Percentiles rank a stretch among this genome's conserved stretches.
Conservation (phyloP, 1,284 basidiomycete species). For the Ustilago curta region DNA sequence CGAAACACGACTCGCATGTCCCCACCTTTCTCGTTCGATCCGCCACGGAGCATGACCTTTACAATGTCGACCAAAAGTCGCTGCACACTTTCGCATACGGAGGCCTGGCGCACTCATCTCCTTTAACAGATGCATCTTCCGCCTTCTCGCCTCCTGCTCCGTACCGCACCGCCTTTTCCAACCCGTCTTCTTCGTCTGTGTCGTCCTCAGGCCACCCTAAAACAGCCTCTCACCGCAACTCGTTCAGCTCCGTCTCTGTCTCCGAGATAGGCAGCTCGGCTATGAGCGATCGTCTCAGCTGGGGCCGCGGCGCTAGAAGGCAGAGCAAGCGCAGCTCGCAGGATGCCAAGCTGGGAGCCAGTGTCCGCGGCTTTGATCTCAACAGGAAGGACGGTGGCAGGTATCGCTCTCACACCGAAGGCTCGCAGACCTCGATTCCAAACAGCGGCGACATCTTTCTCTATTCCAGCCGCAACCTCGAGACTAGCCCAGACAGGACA, state of each 20-base stretch:
- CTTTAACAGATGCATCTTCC: slow-evolving; percentile 16
- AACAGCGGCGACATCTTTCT: slow-evolving; percentile 46
- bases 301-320: slow-evolving; percentile 37
- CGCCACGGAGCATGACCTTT: slow-evolving; percentile 45
- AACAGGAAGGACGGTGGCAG: slow-evolving; percentile 23
- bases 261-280: slow-evolving; percentile 43
- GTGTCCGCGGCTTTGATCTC: slow-evolving; percentile 17
- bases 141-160: slow-evolving; percentile 32
- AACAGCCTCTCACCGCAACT: slow-evolving; percentile 47
- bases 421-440: slow-evolving; percentile 23
- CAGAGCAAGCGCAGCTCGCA: slow-evolving; percentile 43
- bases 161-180: slow-evolving; percentile 48
- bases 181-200: slow-evolving; percentile 48
- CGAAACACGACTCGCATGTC: slow-evolving; percentile 41
- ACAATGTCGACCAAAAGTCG: slow-evolving; percentile 38
- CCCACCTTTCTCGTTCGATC: slow-evolving; percentile 41
- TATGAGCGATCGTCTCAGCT: slow-evolving; percentile 46
- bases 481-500: slow-evolving; percentile 15
- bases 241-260: slow-evolving; percentile 48
- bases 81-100: slow-evolving; percentile 37
- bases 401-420: slow-evolving; percentile 41
- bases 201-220: slow-evolving; percentile 38
- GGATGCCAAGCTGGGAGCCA: slow-evolving; percentile 21
- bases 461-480: slow-evolving; percentile 39
- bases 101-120: slow-evolving; percentile 19